Conservation (phyloP, 345 rosid species). For the Rhodomyrtus tomentosa region DNA sequence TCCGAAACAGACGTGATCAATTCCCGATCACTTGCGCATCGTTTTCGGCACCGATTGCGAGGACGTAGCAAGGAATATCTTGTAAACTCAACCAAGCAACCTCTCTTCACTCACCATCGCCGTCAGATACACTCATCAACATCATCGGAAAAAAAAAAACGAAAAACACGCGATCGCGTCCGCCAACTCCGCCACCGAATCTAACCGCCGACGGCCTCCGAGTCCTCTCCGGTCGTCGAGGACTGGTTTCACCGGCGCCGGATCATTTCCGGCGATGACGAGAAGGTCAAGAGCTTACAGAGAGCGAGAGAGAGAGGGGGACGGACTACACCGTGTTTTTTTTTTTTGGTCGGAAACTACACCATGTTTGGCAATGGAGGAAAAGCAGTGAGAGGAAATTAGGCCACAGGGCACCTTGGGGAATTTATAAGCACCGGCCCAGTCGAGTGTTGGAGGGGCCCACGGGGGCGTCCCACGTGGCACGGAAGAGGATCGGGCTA, state of each 20-base stretch:
- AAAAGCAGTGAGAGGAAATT: neutral
- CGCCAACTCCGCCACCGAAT: neutral
- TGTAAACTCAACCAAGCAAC: slow-evolving; percentile 32
- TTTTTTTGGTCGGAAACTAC: too few species aligned
- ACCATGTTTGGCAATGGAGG: neutral
- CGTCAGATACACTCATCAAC: neutral
- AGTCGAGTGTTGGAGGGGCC: neutral
- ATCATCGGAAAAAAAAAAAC: neutral
- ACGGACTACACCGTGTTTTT: too few species aligned
- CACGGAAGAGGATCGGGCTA: neutral
- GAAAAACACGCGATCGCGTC: neutral
- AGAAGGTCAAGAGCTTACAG: neutral
- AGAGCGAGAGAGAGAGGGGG: neutral
- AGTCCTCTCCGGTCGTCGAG: neutral
- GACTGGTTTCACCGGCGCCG: neutral
- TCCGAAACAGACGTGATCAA: neutral
- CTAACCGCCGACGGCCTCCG: neutral
- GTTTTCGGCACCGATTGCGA: slow-evolving; percentile 19
- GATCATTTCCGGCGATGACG: neutral
- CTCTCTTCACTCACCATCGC: neutral
- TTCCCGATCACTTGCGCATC: slow-evolving; percentile 5
- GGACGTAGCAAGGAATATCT: slow-evolving; percentile 55
- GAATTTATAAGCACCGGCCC: neutral
- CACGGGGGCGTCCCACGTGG: neutral
- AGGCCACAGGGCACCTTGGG: rapidly evolving